Evolutionary conservation across 495 filamentous ascomycete species (phyloP), one percentile per base, ranked within the genome.

Genomic region (Aspergillus affinis): DNA sequence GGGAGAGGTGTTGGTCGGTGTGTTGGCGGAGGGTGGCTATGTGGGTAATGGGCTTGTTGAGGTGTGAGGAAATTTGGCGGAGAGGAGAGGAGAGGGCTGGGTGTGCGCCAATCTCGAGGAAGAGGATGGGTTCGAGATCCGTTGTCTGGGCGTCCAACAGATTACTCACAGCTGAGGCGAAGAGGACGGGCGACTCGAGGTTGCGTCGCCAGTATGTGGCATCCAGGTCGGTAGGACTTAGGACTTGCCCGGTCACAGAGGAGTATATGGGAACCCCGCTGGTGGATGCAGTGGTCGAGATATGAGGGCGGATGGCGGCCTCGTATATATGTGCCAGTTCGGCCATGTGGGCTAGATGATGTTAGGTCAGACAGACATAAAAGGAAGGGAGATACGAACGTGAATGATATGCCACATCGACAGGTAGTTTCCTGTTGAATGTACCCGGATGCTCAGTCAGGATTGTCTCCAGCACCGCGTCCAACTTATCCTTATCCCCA

Each of bases 361-460:
- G n/a, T n/a, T 50, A 61, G 78, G 32, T 32, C 2, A 4, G 2
- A 3, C 17, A 13, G 19, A 36, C 27, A 29, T 27, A 3, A 3
- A 30, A 15, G 69, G 41, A 52, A 44, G 29, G 63, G 55, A 10
- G 64, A 74, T 46, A 64, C 62, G 65, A 54, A 77, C 73, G 64
- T 19, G 80, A 83, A 61, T 83, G 81, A 59, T 80, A 84, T 2
- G 80, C 80, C 26, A 64, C 68, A 12, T 77, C 63, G 3, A 82
- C 76, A 20, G 67, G 65, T 1, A 82, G 54, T 15, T 61, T 21
- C 55, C 67, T 8, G 69, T 70, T 21, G 55, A 71, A 55, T 19
- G 50, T 29, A 32, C 68, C 60, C 3, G 69, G 55, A 1, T 62
- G 45, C 8, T 75, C 54, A 3, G 52, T 55, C 0, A 63, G 57